Evolutionary conservation across 371 early-diverging fungal genomes (phyloP).

Genomic region (Circinella umbellata): DNA sequence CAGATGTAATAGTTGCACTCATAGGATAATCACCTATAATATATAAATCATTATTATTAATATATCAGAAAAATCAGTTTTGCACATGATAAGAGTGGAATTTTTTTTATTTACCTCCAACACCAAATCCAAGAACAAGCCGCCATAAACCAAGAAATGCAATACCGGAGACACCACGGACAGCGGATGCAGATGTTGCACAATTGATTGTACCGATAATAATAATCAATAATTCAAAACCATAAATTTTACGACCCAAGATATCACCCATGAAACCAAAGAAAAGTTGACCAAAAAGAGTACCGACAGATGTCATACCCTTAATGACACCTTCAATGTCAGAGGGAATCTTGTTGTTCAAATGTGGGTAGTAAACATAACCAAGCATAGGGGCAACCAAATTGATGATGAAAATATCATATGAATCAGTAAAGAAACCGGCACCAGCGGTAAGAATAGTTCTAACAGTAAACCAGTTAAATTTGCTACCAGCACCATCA

Average conservation of each 20-base stretch:
- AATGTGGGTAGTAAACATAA: slow-evolving; percentile 68
- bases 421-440: slow-evolving; percentile 90
- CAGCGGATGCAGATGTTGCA: slow-evolving; percentile 71
- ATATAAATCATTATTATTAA: background rate
- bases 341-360: slow-evolving; percentile 62
- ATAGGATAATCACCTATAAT: slow-evolving; percentile 76
- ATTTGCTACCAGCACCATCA: slow-evolving; percentile 33
- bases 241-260: slow-evolving; percentile 86
- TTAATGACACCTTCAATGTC: slow-evolving; percentile 77
- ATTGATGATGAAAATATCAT: slow-evolving; percentile 88
- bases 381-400: slow-evolving; percentile 82
- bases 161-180: slow-evolving; percentile 71
- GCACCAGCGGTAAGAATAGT: slow-evolving; percentile 85
- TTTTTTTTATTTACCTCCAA: slow-evolving; percentile 58
- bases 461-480: slow-evolving; percentile 81
- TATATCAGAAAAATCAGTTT: background rate
- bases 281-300: slow-evolving; percentile 82
- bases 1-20: slow-evolving; percentile 86
- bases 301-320: slow-evolving; percentile 83
- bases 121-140: slow-evolving; percentile 81
- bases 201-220: slow-evolving; percentile 81
- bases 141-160: slow-evolving; percentile 84
- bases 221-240: slow-evolving; percentile 84
- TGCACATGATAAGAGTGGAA: background rate
- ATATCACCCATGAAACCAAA: slow-evolving; percentile 89